phyloP scores from a whole-genome alignment of 2,329 filamentous ascomycete species.

The Golovinomyces cichoracearum region DNA sequence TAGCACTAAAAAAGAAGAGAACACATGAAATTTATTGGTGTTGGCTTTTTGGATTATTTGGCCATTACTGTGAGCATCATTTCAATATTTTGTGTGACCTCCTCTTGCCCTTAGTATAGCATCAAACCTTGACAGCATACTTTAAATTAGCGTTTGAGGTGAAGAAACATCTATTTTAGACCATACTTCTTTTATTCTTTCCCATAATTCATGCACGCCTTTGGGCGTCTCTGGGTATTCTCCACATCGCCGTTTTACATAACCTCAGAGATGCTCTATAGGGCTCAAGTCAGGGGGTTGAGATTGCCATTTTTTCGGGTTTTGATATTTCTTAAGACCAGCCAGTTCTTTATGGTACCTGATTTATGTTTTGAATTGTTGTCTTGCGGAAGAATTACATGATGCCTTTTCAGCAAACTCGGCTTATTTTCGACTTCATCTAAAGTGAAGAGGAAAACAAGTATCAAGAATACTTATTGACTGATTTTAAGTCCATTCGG shows the following conservation, averaged over 20 bases:
- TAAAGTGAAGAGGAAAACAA: not conserved
- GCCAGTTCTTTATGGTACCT: not conserved
- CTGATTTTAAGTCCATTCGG: not conserved
- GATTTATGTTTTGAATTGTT: not conserved
- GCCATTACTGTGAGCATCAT: not conserved
- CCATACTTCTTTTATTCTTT: not conserved
- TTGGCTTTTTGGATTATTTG: not conserved
- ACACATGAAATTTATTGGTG: not conserved
- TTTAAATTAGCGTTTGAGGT: not conserved
- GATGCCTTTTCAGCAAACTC: not conserved
- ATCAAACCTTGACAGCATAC: not conserved
- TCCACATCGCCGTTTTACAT: not conserved
- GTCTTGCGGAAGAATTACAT: not conserved
- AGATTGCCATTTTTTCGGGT: not conserved
- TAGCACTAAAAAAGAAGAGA: not conserved
- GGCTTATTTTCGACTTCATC: not conserved
- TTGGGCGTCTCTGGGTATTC: not conserved
- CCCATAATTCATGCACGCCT: not conserved
- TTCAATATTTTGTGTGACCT: not conserved
- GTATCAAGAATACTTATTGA: not conserved
- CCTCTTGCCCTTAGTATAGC: not conserved
- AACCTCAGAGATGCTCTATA: not conserved
- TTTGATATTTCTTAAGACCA: not conserved
- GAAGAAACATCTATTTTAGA: not conserved
- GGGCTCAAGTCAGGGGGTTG: not conserved